phyloP scores from a whole-genome alignment of 768 basidiomycete species.

The Cyclocybe cylindracea region DNA sequence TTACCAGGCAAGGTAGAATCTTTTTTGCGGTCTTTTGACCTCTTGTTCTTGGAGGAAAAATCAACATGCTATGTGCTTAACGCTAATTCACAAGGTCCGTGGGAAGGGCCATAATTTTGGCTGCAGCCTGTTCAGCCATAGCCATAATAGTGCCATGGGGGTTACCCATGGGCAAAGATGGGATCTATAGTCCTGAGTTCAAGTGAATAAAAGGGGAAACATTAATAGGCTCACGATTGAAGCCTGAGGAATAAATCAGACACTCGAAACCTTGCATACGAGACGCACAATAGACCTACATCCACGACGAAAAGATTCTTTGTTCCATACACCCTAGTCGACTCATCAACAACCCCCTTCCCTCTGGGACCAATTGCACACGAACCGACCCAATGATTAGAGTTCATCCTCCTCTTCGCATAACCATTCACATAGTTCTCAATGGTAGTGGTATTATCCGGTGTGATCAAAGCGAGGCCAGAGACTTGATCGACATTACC shows the following conservation, averaged over 20 bases:
- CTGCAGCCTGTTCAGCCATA: slow-evolving; percentile 56
- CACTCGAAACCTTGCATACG: too few relatives aligned
- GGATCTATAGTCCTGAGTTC: slow-evolving; percentile 24
- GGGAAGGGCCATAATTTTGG: slow-evolving; percentile 53
- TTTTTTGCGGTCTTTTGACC: too few relatives aligned
- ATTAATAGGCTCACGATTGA: too few relatives aligned
- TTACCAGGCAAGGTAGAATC: too few relatives aligned
- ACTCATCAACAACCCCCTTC: slow-evolving; percentile 52
- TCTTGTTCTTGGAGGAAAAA: background rate
- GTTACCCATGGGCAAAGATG: slow-evolving; percentile 58
- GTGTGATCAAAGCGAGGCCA: slow-evolving; percentile 56
- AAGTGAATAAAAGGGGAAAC: too few relatives aligned
- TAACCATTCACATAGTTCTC: slow-evolving; percentile 49
- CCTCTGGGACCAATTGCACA: slow-evolving; percentile 45
- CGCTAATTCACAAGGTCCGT: slow-evolving; percentile 36
- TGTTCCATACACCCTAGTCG: slow-evolving; percentile 52
- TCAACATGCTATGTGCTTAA: background rate
- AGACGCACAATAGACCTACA: slow-evolving; percentile 25
- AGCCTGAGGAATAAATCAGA: too few relatives aligned
- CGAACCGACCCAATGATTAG: slow-evolving; percentile 70
- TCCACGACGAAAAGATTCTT: slow-evolving; percentile 58
- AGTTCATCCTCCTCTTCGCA: slow-evolving; percentile 41
- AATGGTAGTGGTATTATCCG: slow-evolving; percentile 59
- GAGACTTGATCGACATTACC: slow-evolving; percentile 34
- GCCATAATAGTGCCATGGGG: slow-evolving; percentile 59